Conservation (phyloP, 2,329 filamentous ascomycete species). For the Hypoxylon sp. region DNA sequence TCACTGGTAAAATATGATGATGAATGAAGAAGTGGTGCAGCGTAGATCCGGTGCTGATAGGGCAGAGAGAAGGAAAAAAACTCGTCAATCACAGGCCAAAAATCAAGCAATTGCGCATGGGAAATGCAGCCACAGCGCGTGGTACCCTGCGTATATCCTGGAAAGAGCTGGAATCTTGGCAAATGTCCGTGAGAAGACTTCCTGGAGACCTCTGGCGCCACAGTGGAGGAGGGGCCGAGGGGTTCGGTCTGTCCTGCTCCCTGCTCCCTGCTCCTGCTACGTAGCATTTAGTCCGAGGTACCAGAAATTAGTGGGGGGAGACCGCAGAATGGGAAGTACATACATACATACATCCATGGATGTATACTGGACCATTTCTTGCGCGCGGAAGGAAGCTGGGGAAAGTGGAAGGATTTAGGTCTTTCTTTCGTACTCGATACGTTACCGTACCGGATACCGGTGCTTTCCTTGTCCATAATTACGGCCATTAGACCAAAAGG, state of each 20-base stretch:
- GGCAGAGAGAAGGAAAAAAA: slow-evolving; percentile 23
- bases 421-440: not conserved
- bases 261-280: not conserved
- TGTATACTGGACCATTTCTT: too few species aligned
- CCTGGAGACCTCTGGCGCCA: slow-evolving; percentile 29
- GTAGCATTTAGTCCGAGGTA: slow-evolving; percentile 25
- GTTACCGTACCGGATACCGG: not conserved
- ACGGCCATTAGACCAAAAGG: slow-evolving; percentile 12
- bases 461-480: not conserved
- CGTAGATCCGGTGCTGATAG: slow-evolving; percentile 29
- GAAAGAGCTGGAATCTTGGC: slow-evolving; percentile 57
- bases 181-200: slow-evolving; percentile 14
- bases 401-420: not conserved
- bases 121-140: slow-evolving; percentile 64
- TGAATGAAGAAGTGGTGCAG: slow-evolving; percentile 20
- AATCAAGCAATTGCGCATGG: slow-evolving; percentile 10
- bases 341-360: too few species aligned
- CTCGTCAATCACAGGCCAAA: slow-evolving; percentile 36
- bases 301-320: slow-evolving; percentile 2
- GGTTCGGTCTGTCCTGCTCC: slow-evolving; percentile 4
- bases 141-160: slow-evolving; percentile 79
- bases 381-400: not conserved
- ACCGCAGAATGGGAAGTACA: slow-evolving; percentile 1
- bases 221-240: slow-evolving; percentile 31
- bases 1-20: slow-evolving; percentile 36